These are phyloP conservation scores for Hericium rajendrae DNA, from an alignment of 768 basidiomycete genomes.

Conservation along the genomic window DNA sequence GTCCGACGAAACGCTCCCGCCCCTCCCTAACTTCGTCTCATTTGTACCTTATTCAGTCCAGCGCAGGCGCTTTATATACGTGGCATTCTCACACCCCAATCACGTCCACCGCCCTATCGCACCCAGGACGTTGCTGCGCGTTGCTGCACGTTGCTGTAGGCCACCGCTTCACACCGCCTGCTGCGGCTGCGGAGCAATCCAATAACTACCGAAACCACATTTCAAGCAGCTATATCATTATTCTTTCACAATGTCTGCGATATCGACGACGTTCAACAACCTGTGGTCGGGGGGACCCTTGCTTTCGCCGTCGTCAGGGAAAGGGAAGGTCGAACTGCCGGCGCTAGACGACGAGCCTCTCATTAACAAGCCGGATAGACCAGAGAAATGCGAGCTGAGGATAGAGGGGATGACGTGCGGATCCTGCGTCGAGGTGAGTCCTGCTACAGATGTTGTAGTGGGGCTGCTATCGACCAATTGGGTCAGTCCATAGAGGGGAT, in stretches of 20 bases:
- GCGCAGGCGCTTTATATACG: neutral
- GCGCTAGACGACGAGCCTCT: constrained; percentile 20
- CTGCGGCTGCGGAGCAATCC: neutral
- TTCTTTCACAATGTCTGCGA: constrained; percentile 2
- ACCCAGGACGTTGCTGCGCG: neutral
- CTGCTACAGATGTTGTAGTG: neutral
- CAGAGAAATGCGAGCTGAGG: constrained; percentile 64
- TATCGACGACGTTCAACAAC: constrained; percentile 6
- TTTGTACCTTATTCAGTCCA: neutral
- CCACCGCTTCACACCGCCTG: neutral
- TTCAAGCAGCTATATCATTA: neutral
- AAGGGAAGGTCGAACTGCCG: constrained; percentile 24
- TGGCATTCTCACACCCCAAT: neutral
- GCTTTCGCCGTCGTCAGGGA: constrained; percentile 12
- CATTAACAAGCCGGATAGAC: constrained; percentile 9
- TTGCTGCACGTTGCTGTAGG: neutral
- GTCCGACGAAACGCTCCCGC: neutral
- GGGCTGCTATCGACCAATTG: neutral
- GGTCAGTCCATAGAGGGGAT: constrained; percentile 74
- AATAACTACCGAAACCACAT: too few species aligned
- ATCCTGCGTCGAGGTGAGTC: constrained; percentile 73
- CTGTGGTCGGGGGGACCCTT: constrained; percentile 4
- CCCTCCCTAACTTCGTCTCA: neutral
- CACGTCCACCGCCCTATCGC: too few species aligned
- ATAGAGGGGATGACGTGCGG: constrained; percentile 91